phyloP scores from a whole-genome alignment of 1,284 basidiomycete species.

The Microbotryum saponariae region DNA sequence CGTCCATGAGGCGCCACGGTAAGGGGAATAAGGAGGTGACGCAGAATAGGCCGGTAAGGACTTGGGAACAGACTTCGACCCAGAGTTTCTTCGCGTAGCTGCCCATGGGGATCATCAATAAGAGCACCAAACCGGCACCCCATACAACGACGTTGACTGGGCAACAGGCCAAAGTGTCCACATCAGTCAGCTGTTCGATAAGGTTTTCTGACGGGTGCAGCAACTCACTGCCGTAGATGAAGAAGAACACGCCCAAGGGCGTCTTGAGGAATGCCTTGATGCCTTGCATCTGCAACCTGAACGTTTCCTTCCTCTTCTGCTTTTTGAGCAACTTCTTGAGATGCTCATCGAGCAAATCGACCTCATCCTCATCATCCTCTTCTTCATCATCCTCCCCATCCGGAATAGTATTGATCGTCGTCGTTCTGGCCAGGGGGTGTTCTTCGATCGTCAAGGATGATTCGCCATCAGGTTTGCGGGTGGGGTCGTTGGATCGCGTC shows the following conservation, averaged over 20 bases:
- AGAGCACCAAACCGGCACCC: conserved; percentile 9
- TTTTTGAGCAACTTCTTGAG: conserved; percentile 8
- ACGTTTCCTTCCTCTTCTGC: conserved; percentile 19
- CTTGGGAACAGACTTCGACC: conserved; percentile 4
- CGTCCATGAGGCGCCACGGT: conserved; percentile 34
- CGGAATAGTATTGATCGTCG: background rate
- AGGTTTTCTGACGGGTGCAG: too few species aligned
- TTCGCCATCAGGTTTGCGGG: too few species aligned
- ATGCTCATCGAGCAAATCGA: conserved; percentile 10
- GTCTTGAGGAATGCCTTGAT: conserved; percentile 38
- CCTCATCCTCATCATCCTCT: background rate
- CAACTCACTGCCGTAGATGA: conserved; percentile 33
- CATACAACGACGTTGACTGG: conserved; percentile 23
- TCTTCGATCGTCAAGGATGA: too few species aligned
- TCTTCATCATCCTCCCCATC: background rate
- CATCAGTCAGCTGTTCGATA: background rate
- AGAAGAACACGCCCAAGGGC: conserved; percentile 33
- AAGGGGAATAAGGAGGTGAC: conserved; percentile 35
- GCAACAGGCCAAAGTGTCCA: too few species aligned
- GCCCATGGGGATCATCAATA: conserved; percentile 12
- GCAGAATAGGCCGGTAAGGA: conserved; percentile 31
- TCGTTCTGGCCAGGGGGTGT: too few species aligned
- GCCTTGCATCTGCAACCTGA: conserved; percentile 26
- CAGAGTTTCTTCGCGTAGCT: conserved; percentile 13
- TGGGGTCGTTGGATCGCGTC: background rate